Conservation (phyloP, 2,329 filamentous ascomycete genomes). For the Lecanicillium sp. region DNA sequence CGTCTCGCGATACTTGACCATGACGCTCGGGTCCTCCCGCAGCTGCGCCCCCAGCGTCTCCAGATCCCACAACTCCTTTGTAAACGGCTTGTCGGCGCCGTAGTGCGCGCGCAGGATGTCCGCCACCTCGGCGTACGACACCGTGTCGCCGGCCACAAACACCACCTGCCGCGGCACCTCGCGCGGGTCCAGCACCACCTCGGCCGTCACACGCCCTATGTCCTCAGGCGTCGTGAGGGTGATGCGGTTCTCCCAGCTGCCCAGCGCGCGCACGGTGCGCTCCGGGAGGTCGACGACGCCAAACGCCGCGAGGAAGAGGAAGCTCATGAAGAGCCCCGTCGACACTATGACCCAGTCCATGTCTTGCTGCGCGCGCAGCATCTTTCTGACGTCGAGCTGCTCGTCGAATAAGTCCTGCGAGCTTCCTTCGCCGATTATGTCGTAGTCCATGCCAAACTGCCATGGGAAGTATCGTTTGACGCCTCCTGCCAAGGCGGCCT, state of each 20-base stretch:
- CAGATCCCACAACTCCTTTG: constrained; percentile 41
- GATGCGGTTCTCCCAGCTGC: constrained; percentile 53
- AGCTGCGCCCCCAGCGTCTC: constrained; percentile 37
- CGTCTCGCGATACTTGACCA: constrained; percentile 53
- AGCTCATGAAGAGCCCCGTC: constrained; percentile 65
- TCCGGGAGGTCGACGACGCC: constrained; percentile 48
- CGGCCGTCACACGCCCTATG: constrained; percentile 54
- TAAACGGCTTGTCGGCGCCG: constrained; percentile 26
- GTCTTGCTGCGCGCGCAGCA: constrained; percentile 38
- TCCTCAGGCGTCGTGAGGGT: constrained; percentile 56
- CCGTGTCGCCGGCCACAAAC: constrained; percentile 54
- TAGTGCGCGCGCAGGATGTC: constrained; percentile 40
- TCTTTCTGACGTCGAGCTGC: constrained; percentile 50
- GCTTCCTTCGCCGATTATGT: constrained; percentile 49
- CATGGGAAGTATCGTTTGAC: constrained; percentile 56
- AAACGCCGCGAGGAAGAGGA: constrained; percentile 56
- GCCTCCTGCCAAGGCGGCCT: constrained; percentile 43
- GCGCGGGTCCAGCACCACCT: constrained; percentile 39
- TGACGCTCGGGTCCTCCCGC: constrained; percentile 34
- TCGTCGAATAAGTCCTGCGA: constrained; percentile 61
- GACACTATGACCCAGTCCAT: constrained; percentile 58
- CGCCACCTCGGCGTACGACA: constrained; percentile 48
- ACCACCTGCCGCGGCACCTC: constrained; percentile 35
- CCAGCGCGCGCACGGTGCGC: constrained; percentile 43
- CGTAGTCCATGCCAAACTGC: constrained; percentile 70